phyloP scores from a whole-genome alignment of 345 rosid genomes.

The Leavenworthia alabamica region DNA sequence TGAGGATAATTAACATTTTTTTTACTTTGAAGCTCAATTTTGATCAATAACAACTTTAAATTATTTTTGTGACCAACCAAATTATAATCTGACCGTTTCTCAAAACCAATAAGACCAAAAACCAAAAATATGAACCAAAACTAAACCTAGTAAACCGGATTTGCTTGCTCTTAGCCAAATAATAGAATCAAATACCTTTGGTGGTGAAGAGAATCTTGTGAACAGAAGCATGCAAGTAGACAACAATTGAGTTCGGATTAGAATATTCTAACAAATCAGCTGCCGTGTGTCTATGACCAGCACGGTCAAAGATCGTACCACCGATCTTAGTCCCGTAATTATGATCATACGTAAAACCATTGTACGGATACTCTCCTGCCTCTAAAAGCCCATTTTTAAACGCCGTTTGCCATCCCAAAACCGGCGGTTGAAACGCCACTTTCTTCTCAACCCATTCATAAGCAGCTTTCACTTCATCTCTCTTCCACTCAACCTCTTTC shows the following conservation, averaged over 20 bases:
- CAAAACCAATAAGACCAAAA: background rate
- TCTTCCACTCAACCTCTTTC: slow-evolving; percentile 42
- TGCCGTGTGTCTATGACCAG: slow-evolving; percentile 71
- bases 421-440: slow-evolving; percentile 45
- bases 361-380: slow-evolving; percentile 56
- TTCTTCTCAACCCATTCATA: slow-evolving; percentile 76
- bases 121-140: background rate
- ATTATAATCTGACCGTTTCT: background rate
- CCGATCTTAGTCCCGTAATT: slow-evolving; percentile 64
- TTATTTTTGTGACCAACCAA: background rate
- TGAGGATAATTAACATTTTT: no score
- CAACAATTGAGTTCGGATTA: slow-evolving; percentile 34
- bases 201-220: slow-evolving; percentile 47
- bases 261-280: slow-evolving; percentile 76
- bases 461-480: slow-evolving; percentile 41
- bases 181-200: slow-evolving; percentile 27
- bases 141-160: background rate
- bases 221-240: slow-evolving; percentile 65
- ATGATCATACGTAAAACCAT: slow-evolving; percentile 69
- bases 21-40: background rate
- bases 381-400: slow-evolving; percentile 63
- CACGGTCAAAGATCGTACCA: slow-evolving; percentile 59
- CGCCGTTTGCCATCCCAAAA: slow-evolving; percentile 68
- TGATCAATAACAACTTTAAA: background rate
- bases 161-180: background rate